Evolutionary conservation across 75 land plant species (phyloP).

Genomic region (Picea sitchensis): DNA sequence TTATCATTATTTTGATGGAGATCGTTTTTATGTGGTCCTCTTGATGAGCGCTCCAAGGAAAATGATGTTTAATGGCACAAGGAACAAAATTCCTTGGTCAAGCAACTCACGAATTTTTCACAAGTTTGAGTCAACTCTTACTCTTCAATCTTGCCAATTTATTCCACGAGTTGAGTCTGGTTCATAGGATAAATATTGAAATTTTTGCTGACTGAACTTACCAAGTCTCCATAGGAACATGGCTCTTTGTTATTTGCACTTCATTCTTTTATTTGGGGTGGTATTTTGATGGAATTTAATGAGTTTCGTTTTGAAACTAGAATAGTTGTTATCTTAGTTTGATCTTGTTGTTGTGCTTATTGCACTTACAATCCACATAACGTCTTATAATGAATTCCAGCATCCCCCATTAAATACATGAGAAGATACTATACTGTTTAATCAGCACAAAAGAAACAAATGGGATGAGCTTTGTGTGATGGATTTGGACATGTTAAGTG

Average conservation of each 20-base stretch:
- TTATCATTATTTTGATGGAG: too few relatives aligned
- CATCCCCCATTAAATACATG: neutral
- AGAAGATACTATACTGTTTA: neutral
- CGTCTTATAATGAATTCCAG: neutral
- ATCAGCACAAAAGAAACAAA: neutral
- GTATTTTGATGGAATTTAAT: neutral
- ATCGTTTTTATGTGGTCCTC: too few relatives aligned
- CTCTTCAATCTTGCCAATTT: neutral
- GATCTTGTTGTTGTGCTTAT: neutral
- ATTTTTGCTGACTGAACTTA: neutral
- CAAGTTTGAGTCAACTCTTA: neutral
- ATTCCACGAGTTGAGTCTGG: neutral
- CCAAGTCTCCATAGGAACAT: neutral
- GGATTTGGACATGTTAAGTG: neutral
- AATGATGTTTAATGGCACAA: too few relatives aligned
- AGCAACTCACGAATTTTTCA: neutral
- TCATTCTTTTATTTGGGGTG: neutral
- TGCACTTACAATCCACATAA: neutral
- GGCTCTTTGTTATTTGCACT: neutral
- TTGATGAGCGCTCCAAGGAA: too few relatives aligned
- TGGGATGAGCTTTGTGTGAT: neutral
- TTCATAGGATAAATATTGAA: neutral
- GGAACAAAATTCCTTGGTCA: too few relatives aligned
- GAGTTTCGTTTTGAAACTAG: neutral
- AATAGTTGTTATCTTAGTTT: neutral